phyloP scores from a whole-genome alignment of 2,329 filamentous ascomycete species.

The Talaromyces albobiverticillius region DNA sequence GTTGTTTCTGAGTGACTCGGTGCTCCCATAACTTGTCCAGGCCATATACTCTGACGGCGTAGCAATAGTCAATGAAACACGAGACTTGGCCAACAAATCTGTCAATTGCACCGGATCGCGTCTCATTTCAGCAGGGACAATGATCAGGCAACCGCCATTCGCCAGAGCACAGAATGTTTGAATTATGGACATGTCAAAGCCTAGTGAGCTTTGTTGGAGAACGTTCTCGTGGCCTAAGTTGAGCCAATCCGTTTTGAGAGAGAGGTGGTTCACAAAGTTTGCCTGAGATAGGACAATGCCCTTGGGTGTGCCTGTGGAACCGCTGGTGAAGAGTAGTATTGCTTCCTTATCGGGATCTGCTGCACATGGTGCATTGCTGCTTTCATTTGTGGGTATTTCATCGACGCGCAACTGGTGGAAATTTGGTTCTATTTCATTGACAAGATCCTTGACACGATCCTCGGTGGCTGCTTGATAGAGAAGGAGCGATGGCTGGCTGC shows the following conservation, averaged over 20 bases:
- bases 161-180: conserved; percentile 19
- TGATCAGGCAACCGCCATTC: conserved; percentile 17
- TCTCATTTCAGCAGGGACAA: conserved; percentile 12
- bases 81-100: conserved; percentile 13
- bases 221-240: too few relatives aligned
- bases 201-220: conserved; percentile 16
- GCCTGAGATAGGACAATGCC: conserved; percentile 25
- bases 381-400: too few relatives aligned
- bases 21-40: conserved; percentile 15
- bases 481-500: conserved; percentile 28
- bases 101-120: conserved; percentile 11
- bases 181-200: conserved; percentile 17
- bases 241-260: too few relatives aligned
- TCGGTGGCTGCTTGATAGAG: conserved; percentile 24
- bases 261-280: conserved; percentile 19
- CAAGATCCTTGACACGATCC: not conserved
- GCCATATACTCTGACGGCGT: conserved; percentile 22
- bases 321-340: conserved; percentile 26
- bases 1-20: too few relatives aligned
- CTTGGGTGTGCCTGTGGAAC: conserved; percentile 35
- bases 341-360: not conserved
- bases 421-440: not conserved
- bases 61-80: conserved; percentile 17
- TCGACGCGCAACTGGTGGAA: not conserved
- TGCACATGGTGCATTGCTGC: not conserved